Conservation (phyloP, 495 filamentous ascomycete genomes). For the Podospora comata region DNA sequence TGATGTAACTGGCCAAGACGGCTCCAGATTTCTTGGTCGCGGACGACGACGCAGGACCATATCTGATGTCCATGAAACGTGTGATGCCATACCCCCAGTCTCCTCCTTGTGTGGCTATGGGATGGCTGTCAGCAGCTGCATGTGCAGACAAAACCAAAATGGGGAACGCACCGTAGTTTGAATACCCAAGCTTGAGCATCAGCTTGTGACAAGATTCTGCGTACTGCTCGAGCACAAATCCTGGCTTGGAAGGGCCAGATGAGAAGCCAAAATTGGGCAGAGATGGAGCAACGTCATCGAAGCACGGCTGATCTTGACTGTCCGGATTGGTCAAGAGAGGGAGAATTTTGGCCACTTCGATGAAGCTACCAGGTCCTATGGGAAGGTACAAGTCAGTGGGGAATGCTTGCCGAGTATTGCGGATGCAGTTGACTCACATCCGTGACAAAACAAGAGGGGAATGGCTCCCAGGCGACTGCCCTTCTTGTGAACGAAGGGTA, state of each 20-base stretch:
- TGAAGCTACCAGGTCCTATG: constrained; percentile 64
- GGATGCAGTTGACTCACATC: constrained; percentile 41
- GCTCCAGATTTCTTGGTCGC: neutral
- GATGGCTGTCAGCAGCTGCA: neutral
- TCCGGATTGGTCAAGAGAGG: constrained; percentile 47
- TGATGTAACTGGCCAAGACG: constrained; percentile 62
- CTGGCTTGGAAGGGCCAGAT: constrained; percentile 13
- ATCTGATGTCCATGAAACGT: constrained; percentile 53
- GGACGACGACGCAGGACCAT: constrained; percentile 42
- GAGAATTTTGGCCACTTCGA: constrained; percentile 64
- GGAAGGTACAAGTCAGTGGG: constrained; percentile 1
- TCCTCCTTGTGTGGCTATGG: constrained; percentile 60
- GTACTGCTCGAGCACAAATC: constrained; percentile 13
- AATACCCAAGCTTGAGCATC: constrained; percentile 21
- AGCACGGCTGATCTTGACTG: constrained; percentile 45
- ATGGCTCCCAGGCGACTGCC: constrained; percentile 45
- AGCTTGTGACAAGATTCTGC: constrained; percentile 21
- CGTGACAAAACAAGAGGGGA: constrained; percentile 56
- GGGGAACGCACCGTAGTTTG: constrained; percentile 32
- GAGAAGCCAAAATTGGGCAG: constrained; percentile 49
- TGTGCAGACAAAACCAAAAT: neutral
- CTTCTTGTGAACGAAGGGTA: constrained; percentile 55
- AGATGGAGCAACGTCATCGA: constrained; percentile 65
- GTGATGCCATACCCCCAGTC: constrained; percentile 67
- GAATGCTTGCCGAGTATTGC: neutral